Conservation (phyloP, 495 filamentous ascomycete genomes). For the Penicillium samsonianum region DNA sequence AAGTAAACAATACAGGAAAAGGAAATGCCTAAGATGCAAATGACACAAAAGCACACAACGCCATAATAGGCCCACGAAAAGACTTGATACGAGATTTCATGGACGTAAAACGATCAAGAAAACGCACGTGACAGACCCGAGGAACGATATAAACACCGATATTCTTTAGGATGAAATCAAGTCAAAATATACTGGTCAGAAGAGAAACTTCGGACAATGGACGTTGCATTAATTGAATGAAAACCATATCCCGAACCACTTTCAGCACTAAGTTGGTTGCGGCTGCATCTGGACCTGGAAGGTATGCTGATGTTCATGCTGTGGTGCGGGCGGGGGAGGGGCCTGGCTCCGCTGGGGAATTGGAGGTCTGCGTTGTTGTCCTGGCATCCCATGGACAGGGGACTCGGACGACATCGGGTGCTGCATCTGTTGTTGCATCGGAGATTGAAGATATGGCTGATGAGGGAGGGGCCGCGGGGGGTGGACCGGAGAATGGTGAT, state of each 20-base stretch:
- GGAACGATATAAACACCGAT: conserved; percentile 1
- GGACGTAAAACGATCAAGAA: conserved; percentile 1
- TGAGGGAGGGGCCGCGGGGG: conserved; percentile 16
- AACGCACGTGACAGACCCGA: not conserved
- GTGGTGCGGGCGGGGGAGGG: conserved; percentile 27
- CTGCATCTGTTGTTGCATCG: conserved; percentile 27
- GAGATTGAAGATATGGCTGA: conserved; percentile 28
- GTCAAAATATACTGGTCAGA: not conserved
- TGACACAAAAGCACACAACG: conserved; percentile 4
- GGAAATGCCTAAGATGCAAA: conserved; percentile 12
- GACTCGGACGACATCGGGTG: conserved; percentile 19
- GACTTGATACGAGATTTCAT: conserved; percentile 3
- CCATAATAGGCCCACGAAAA: conserved; percentile 5
- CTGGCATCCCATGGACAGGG: conserved; percentile 12
- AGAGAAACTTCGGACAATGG: not conserved
- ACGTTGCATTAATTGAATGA: conserved; percentile 1
- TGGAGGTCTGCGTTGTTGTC: conserved; percentile 11
- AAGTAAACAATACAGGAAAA: conserved; percentile 11
- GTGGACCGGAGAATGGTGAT: conserved; percentile 27
- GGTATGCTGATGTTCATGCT: conserved; percentile 34
- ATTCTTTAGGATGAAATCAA: not conserved
- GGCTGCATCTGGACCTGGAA: conserved; percentile 32
- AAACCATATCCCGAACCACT: not conserved
- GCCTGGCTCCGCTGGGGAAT: conserved; percentile 18
- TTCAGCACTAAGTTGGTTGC: conserved; percentile 20